Evolutionary conservation across 1,284 basidiomycete genomes (phyloP).

Genomic region (Stygiomarasmius scandens): DNA sequence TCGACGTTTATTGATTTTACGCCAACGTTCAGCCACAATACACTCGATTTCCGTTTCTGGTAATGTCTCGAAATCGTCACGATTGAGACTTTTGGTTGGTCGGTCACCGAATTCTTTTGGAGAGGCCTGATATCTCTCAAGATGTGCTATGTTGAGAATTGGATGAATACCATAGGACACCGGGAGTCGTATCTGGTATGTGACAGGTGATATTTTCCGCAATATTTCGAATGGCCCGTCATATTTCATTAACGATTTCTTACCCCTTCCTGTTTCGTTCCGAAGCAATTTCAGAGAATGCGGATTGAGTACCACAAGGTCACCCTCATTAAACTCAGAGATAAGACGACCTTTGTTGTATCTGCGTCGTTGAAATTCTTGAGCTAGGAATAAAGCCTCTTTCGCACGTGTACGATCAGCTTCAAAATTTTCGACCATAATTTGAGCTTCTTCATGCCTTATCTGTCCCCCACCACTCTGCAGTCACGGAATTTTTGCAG

Average conservation of each 20-base stretch:
- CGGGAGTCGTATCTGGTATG: slow-evolving; percentile 9
- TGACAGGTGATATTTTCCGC: slow-evolving; percentile 9
- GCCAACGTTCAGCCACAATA: too few relatives aligned
- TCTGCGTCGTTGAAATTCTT: slow-evolving; percentile 20
- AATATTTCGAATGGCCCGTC: slow-evolving; percentile 14
- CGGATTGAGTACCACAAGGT: slow-evolving; percentile 26
- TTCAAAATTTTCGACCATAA: slow-evolving; percentile 23
- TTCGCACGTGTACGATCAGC: slow-evolving; percentile 19
- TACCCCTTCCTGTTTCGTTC: slow-evolving; percentile 16
- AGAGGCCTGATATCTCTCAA: too few relatives aligned
- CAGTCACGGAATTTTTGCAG: too few relatives aligned
- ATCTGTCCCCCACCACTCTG: too few relatives aligned
- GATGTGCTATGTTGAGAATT: too few relatives aligned
- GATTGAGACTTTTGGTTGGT: too few relatives aligned
- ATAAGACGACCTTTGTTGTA: slow-evolving; percentile 25
- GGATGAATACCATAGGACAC: slow-evolving; percentile 11
- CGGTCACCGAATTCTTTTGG: too few relatives aligned
- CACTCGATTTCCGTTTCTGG: too few relatives aligned
- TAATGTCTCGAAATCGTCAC: too few relatives aligned
- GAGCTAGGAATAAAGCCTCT: slow-evolving; percentile 25
- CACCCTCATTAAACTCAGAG: slow-evolving; percentile 26
- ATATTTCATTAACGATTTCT: slow-evolving; percentile 14
- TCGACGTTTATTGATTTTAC: too few relatives aligned
- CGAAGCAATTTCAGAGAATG: slow-evolving; percentile 21
- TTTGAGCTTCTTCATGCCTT: slow-evolving; percentile 17